Percentiles rank a stretch among this genome's conserved stretches.
These are phyloP conservation scores for Aspergillus melleus DNA, from an alignment of 2,329 filamentous ascomycete genomes.

Conservation along the genomic window DNA sequence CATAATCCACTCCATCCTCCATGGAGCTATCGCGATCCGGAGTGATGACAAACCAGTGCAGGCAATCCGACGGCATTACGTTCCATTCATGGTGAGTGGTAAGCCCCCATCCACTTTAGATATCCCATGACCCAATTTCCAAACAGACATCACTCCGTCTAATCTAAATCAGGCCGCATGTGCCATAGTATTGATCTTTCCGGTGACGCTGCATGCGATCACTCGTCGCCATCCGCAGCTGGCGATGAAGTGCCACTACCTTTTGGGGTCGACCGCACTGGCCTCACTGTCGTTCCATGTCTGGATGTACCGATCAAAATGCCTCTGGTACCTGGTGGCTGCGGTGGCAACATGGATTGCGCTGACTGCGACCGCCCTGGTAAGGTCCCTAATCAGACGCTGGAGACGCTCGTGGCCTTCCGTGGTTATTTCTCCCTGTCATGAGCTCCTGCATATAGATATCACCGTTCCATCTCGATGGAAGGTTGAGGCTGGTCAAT, in stretches of 20 bases:
- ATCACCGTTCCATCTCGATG: not conserved
- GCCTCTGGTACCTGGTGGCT: not conserved
- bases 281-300: not conserved
- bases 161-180: not conserved
- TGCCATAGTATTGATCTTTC: not conserved
- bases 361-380: not conserved
- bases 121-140: too few relatives aligned
- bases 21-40: too few relatives aligned
- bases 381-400: not conserved
- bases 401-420: not conserved
- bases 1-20: too few relatives aligned
- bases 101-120: too few relatives aligned
- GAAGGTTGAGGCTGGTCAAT: not conserved
- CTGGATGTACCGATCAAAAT: not conserved
- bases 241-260: slow-evolving; percentile 1
- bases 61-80: too few relatives aligned
- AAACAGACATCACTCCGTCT: not conserved
- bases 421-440: not conserved
- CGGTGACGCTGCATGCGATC: not conserved
- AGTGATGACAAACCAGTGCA: too few relatives aligned
- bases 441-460: not conserved
- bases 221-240: not conserved
- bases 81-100: too few relatives aligned
- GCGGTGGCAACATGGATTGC: not conserved
- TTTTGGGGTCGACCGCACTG: not conserved